A percentile compares a stretch with the other conserved stretches of the same genome.
Conservation (phyloP, 352 stramenopile genomes). For the Pythium monospermum region DNA sequence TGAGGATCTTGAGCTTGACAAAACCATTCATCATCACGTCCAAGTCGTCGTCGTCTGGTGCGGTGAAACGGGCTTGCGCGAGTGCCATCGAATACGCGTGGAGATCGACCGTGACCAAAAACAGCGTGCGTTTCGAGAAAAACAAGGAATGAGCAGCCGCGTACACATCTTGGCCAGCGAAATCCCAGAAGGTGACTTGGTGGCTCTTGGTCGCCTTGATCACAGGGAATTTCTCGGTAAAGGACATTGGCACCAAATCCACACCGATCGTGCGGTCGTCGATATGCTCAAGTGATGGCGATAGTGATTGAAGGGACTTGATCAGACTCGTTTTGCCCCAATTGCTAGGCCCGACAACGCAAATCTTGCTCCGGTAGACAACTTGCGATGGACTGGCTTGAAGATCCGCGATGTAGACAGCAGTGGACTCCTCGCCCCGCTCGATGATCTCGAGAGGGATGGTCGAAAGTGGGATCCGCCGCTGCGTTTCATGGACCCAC, state of each 20-base stretch:
- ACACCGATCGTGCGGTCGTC: slow-evolving; percentile 23
- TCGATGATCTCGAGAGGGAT: too few relatives aligned
- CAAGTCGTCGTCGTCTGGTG: not conserved
- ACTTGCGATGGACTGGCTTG: too few relatives aligned
- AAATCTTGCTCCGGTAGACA: slow-evolving; percentile 15
- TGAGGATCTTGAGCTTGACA: not conserved
- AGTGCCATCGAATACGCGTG: not conserved
- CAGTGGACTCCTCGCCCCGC: too few relatives aligned
- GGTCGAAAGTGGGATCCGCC: too few relatives aligned
- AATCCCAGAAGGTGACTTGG: slow-evolving; percentile 8
- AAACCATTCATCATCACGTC: not conserved
- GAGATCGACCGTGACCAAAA: slow-evolving; percentile 3
- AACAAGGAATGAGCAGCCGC: slow-evolving; percentile 5
- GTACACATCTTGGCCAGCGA: slow-evolving; percentile 2
- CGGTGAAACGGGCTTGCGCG: not conserved
- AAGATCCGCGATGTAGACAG: too few relatives aligned
- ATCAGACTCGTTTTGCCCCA: slow-evolving; percentile 30
- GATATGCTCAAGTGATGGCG: slow-evolving; percentile 1
- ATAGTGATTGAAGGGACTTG: slow-evolving; percentile 14
- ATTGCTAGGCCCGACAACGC: slow-evolving; percentile 19
- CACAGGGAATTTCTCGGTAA: not conserved
- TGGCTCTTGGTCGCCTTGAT: not conserved
- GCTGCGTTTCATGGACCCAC: too few relatives aligned
- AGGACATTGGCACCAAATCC: slow-evolving; percentile 20
- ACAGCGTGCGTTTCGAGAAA: slow-evolving; percentile 1